Base-by-base conservation (phyloP, 1,139 yeast genomes). In the Protomyces lactucae-debilis region DNA sequence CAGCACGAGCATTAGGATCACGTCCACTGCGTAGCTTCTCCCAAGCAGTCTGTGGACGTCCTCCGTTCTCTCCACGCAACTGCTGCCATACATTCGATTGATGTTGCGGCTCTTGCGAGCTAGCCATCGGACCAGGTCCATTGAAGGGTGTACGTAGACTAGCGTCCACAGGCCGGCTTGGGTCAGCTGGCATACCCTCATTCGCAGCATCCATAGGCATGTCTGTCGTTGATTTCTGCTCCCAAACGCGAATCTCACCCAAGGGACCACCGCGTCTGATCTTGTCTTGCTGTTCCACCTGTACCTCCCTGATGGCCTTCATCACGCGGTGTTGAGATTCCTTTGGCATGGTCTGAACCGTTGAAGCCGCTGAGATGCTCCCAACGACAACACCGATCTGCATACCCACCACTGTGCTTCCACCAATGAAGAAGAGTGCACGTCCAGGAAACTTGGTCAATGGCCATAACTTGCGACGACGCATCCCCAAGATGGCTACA, bases 321-420 rank as follows among this genome's bases (percentile, higher is more conserved):
- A 59, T 52, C 32, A 59, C 52, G 14, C 48, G 48, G 3, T 23
- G 48, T 40, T 59, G 63, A 10, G 53, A 48, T 37, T 55, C 57
- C 18, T 59, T 37, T 16, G 56, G 63, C 14, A 59, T 37, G 4
- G 63, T 48, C 57, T 59, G 32, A 32, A 59, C 63, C 14, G 46
- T 59, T 1, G 56, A n/a, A 12, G 52, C 52, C 21, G 57, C 53
- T 18, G 16, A 16, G 18, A 59, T 16, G 10, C 52, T 25, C 5
- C 52, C 63, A 12, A 55, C 40, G 8, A 59, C 63, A 23, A 52
- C 52, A 6, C 63, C 63, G 1, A 59, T 16, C 37, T 59, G 63
- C 63, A 59, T 59, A 21, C 63, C 63, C 16, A 59, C 57, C 32
- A 59, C 57, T 48, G 54, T 52, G n/a, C 57, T 55, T n/a, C 63